phyloP scores from a whole-genome alignment of 73 alveolate species.

The Paramecium caudatum region DNA sequence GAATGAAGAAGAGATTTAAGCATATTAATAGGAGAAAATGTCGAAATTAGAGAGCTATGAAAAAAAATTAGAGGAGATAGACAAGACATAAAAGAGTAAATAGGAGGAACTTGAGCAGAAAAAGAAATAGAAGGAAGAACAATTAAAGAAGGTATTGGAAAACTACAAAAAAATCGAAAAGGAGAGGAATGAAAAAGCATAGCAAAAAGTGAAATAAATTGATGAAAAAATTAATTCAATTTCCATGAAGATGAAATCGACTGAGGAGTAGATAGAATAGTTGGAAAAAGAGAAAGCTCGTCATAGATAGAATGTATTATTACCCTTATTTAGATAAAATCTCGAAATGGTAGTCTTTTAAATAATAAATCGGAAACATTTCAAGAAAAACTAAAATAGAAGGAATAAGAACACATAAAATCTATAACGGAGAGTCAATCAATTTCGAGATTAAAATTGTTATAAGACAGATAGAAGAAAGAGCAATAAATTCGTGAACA shows the following conservation, averaged over 20 bases:
- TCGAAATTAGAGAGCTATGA: background rate
- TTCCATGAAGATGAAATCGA: background rate
- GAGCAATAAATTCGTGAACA: background rate
- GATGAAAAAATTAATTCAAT: background rate
- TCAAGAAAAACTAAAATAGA: background rate
- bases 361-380: constrained; percentile 21
- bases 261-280: background rate
- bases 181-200: background rate
- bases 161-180: background rate
- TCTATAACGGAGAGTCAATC: constrained; percentile 8
- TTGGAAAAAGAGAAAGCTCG: background rate
- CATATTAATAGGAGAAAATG: background rate
- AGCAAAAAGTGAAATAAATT: background rate
- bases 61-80: constrained; percentile 28
- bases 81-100: background rate
- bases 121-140: background rate
- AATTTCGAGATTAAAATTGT: background rate
- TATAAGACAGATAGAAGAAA: background rate
- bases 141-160: constrained; percentile 17
- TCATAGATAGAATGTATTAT: background rate
- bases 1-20: constrained; percentile 4
- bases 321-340: background rate
- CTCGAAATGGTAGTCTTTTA: background rate
- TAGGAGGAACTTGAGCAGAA: background rate
- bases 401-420: background rate